Evolutionary conservation across 768 basidiomycete genomes (phyloP).

Genomic region (Hemileccinum impolitum): DNA sequence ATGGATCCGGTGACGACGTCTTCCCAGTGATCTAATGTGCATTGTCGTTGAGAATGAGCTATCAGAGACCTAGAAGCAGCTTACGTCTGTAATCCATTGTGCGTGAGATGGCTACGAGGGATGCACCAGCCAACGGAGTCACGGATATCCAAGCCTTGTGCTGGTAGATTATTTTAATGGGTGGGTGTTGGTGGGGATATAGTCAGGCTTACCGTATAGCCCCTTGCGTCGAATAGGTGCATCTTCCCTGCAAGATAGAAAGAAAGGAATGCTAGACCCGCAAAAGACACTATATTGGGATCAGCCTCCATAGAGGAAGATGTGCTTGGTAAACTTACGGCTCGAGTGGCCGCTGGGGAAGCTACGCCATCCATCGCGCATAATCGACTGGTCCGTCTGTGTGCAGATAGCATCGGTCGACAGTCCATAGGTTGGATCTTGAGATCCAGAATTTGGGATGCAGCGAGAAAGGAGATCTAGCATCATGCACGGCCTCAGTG

Average conservation of each 20-base stretch:
- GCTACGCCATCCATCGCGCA: conserved; percentile 86
- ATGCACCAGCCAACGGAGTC: conserved; percentile 72
- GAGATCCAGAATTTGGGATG: conserved; percentile 59
- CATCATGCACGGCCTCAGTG: not conserved
- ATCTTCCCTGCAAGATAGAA: conserved; percentile 91
- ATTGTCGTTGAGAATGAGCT: not conserved
- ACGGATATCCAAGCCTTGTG: conserved; percentile 83
- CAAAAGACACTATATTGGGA: conserved; percentile 70
- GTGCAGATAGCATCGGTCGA: conserved; percentile 79
- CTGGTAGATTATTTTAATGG: conserved; percentile 28
- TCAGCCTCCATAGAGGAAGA: not conserved
- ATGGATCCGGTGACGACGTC: conserved; percentile 81
- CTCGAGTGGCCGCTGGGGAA: conserved; percentile 93
- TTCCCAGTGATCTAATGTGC: conserved; percentile 76
- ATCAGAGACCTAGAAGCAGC: conserved; percentile 6
- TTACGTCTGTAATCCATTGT: conserved; percentile 90
- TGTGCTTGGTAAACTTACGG: conserved; percentile 42
- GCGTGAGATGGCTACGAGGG: conserved; percentile 77
- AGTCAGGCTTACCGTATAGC: conserved; percentile 53
- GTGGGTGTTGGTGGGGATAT: not conserved
- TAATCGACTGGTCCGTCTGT: conserved; percentile 50
- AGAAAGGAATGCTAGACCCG: conserved; percentile 85
- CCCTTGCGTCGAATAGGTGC: conserved; percentile 81
- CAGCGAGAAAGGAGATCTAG: conserved; percentile 44
- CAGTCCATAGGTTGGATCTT: conserved; percentile 69